Evolutionary conservation across 2,329 filamentous ascomycete species (phyloP).

Genomic region (Fusarium piperis): DNA sequence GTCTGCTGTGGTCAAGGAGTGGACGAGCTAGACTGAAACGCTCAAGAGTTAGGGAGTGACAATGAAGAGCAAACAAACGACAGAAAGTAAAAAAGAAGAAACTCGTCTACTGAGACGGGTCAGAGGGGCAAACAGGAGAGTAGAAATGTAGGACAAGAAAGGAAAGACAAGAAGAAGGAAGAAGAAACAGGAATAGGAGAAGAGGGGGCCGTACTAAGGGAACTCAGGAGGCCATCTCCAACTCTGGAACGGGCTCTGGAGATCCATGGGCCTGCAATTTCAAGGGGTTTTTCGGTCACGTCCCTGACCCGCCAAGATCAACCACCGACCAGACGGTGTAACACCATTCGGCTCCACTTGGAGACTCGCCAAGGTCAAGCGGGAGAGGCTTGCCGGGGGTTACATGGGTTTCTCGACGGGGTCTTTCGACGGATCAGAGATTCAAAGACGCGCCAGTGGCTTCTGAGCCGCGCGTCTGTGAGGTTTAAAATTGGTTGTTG

Average conservation of each 20-base stretch:
- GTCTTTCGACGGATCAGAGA: background rate
- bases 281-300: background rate
- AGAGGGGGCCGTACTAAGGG: constrained; percentile 8
- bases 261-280: constrained; percentile 16
- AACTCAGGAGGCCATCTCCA: constrained; percentile 40
- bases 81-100: constrained; percentile 10
- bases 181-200: constrained; percentile 16
- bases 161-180: background rate
- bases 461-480: background rate
- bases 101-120: background rate
- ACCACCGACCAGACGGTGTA: background rate
- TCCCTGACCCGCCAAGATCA: background rate
- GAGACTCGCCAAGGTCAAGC: constrained; percentile 25
- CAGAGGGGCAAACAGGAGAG: background rate
- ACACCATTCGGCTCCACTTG: constrained; percentile 18
- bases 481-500: background rate
- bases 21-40: constrained; percentile 23
- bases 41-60: constrained; percentile 10
- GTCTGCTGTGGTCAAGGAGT: constrained; percentile 31
- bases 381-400: constrained; percentile 25
- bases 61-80: constrained; percentile 16
- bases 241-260: constrained; percentile 11
- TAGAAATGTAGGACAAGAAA: constrained; percentile 1
- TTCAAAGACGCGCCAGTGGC: background rate
- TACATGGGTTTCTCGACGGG: constrained; percentile 3